Evolutionary conservation across 1,284 basidiomycete genomes (phyloP), one percentile per base, ranked within the genome.

Genomic region (Puccinia coronata): DNA sequence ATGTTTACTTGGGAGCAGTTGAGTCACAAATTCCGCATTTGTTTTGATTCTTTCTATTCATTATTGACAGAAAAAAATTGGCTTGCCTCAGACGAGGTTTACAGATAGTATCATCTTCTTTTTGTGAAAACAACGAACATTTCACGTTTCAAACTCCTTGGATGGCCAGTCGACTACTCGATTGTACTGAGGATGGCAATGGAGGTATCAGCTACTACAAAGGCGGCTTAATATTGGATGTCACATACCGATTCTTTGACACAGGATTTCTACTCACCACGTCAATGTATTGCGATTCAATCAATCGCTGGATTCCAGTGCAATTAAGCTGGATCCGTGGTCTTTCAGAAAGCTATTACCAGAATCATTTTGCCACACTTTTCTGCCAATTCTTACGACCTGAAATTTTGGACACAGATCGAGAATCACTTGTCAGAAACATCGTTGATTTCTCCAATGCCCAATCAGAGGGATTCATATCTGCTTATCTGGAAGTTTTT

Each of bases 281-380:
- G 23, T 57, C 55, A 61, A 75, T 75, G 72, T 61, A 57, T 43
- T 57, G 36, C 39, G 11, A 41, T 1, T 23, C 4, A 34, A n/a
- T 75, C 3, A 28, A 41, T 8, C 55, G n/a, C n/a, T 75, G 72
- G 72, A 75, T 39, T 39, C 72, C 72, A 1, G 53, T 75, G 16
- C 72, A 75, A n/a, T 55, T 75, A 11, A 61, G 28, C 31, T 75
- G 72, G 55, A 75, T 75, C 1, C 12, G 25, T 8, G 72, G 72
- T 11, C 72, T 75, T 2, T 41, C 31, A 25, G n/a, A 51, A 31
- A 36, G 28, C 25, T 59, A 75, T 28, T 57, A 75, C 57, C 25
- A 75, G 23, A n/a, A n/a, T 4, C 72, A 75, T 61, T 75, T 75
- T 43, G 14, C n/a, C 9, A 28, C 23, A 18, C 57, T 34, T 23